A percentile compares a stretch with the other conserved stretches of the same genome.
Conservation (phyloP, 2,329 filamentous ascomycete genomes). For the Fusarium sp. region DNA sequence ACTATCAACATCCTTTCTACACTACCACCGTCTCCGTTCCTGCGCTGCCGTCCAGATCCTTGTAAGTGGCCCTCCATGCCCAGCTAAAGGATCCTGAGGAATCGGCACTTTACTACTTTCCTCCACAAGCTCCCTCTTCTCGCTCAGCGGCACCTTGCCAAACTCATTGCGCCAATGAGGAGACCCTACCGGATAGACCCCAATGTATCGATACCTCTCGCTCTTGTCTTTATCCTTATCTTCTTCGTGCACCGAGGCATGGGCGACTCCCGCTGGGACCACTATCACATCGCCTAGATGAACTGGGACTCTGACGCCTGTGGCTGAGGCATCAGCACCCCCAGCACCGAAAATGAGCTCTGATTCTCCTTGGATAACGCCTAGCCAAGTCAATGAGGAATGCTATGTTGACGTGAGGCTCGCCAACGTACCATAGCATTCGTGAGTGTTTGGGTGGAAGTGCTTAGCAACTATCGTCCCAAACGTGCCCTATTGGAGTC, state of each 20-base stretch:
- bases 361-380: slow-evolving; percentile 9
- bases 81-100: slow-evolving; percentile 8
- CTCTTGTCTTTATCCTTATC: slow-evolving; percentile 1
- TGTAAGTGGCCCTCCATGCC: slow-evolving; percentile 1
- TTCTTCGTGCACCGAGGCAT: slow-evolving; percentile 2
- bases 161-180: slow-evolving; percentile 5
- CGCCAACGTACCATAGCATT: slow-evolving; percentile 9
- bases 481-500: slow-evolving; percentile 2
- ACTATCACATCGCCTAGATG: slow-evolving; percentile 12
- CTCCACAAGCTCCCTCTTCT: neutral
- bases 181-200: slow-evolving; percentile 2
- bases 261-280: slow-evolving; percentile 9
- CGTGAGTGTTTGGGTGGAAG: slow-evolving; percentile 16
- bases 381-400: neutral
- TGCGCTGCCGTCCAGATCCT: slow-evolving; percentile 5
- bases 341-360: slow-evolving; percentile 15
- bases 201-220: slow-evolving; percentile 9
- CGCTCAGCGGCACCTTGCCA: neutral
- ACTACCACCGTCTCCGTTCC: neutral
- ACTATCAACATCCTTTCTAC: neutral
- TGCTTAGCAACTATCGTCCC: slow-evolving; percentile 12
- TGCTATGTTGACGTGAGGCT: neutral
- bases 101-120: slow-evolving; percentile 2
- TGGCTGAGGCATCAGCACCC: neutral
- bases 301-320: slow-evolving; percentile 3